Evolutionary conservation across 805 yeast genomes (phyloP).

Genomic region (Candida lessepsii): DNA sequence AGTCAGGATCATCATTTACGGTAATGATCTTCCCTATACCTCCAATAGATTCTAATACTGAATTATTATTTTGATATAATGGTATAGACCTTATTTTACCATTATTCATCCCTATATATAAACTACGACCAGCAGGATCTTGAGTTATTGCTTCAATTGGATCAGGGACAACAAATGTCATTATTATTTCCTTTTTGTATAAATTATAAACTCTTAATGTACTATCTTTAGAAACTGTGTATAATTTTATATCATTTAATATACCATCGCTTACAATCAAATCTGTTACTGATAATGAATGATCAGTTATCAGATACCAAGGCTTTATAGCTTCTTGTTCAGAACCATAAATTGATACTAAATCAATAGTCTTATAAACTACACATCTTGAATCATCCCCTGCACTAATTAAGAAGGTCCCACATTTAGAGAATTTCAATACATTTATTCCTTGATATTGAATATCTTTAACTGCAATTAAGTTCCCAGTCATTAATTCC

Average conservation of each 20-base stretch:
- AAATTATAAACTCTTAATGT: slow-evolving; percentile 74
- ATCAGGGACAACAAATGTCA: slow-evolving; percentile 69
- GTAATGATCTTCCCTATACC: slow-evolving; percentile 54
- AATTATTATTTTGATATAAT: slow-evolving; percentile 40
- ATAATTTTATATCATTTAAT: slow-evolving; percentile 59
- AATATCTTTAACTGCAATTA: slow-evolving; percentile 70
- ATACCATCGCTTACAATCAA: slow-evolving; percentile 49
- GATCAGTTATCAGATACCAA: slow-evolving; percentile 57
- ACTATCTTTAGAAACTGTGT: slow-evolving; percentile 69
- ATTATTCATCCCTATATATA: slow-evolving; percentile 65
- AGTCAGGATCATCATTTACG: slow-evolving; percentile 49
- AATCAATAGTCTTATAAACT: slow-evolving; percentile 69
- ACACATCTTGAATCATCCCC: slow-evolving; percentile 79
- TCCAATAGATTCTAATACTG: slow-evolving; percentile 58
- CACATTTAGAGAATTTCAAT: slow-evolving; percentile 58
- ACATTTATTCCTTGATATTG: slow-evolving; percentile 78
- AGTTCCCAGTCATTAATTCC: slow-evolving; percentile 77
- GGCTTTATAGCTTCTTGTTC: slow-evolving; percentile 49
- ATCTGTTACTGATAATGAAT: slow-evolving; percentile 53
- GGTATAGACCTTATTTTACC: slow-evolving; percentile 63
- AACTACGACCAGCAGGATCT: slow-evolving; percentile 77
- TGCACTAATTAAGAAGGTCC: slow-evolving; percentile 67
- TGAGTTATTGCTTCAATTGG: slow-evolving; percentile 57
- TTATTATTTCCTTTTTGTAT: slow-evolving; percentile 42
- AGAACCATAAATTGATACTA: slow-evolving; percentile 34